Percentiles rank a stretch among this genome's conserved stretches.
These are phyloP conservation scores for Rhododendron williamsianum DNA, from an alignment of 148 eudicot genomes.

Conservation along the genomic window DNA sequence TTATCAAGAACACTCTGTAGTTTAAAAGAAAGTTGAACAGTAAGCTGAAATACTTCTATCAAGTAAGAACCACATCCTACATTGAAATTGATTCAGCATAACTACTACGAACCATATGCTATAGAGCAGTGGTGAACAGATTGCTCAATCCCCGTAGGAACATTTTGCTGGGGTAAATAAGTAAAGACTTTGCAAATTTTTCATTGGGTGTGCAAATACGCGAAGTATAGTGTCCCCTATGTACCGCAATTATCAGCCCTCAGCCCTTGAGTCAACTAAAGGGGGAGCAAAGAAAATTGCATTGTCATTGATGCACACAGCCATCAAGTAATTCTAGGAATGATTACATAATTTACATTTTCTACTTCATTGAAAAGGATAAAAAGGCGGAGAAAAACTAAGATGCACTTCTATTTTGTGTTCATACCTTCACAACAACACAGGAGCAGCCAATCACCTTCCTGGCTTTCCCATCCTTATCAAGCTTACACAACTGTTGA, in stretches of 20 bases:
- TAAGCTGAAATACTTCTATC: not conserved
- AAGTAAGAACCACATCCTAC: not conserved
- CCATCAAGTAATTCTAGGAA: not conserved
- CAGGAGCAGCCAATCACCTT: slow-evolving; percentile 42
- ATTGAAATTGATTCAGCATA: not conserved
- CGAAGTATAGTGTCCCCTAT: not conserved
- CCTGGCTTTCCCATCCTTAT: slow-evolving; percentile 37
- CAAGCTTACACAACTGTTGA: slow-evolving; percentile 38
- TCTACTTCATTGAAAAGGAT: not conserved
- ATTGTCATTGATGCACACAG: not conserved
- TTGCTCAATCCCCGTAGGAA: not conserved
- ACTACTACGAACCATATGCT: not conserved
- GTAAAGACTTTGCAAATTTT: not conserved
- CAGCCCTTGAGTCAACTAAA: not conserved
- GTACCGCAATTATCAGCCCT: not conserved
- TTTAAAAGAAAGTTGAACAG: not conserved
- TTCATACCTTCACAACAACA: slow-evolving; percentile 37
- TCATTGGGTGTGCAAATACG: not conserved
- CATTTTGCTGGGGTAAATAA: not conserved
- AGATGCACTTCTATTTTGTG: not conserved
- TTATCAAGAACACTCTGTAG: not conserved
- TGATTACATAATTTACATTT: not conserved
- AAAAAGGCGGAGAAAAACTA: not conserved
- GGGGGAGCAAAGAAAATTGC: not conserved
- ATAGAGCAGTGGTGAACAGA: not conserved